These are phyloP conservation scores for Diutina ranongensis DNA, from an alignment of 1,139 yeast species.

Conservation along the genomic window DNA sequence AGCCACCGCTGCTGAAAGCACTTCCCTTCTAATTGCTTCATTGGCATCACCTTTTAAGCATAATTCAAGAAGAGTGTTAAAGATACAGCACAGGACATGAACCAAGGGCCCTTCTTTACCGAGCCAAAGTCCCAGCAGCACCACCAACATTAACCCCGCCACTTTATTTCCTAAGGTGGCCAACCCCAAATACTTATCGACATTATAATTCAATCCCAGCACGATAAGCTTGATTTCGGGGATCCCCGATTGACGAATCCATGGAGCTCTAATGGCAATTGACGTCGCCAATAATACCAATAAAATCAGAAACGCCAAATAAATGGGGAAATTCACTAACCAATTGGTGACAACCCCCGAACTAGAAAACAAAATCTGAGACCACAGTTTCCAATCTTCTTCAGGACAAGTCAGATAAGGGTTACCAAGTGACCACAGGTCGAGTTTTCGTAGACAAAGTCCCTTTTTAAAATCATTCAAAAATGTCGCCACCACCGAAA, in stretches of 20 bases:
- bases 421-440: slow-evolving; percentile 30
- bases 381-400: slow-evolving; percentile 34
- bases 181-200: slow-evolving; percentile 34
- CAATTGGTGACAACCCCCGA: background rate
- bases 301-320: slow-evolving; percentile 18
- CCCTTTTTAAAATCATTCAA: slow-evolving; percentile 50
- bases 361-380: slow-evolving; percentile 15
- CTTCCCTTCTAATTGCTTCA: slow-evolving; percentile 50
- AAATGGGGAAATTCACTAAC: slow-evolving; percentile 26
- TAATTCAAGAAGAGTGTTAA: slow-evolving; percentile 21
- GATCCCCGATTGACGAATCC: slow-evolving; percentile 54
- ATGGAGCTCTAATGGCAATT: slow-evolving; percentile 26
- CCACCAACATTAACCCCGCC: slow-evolving; percentile 47
- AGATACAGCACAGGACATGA: slow-evolving; percentile 54
- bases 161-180: slow-evolving; percentile 38
- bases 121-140: slow-evolving; percentile 78
- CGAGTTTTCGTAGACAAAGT: slow-evolving; percentile 24
- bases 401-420: slow-evolving; percentile 37
- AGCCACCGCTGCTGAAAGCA: slow-evolving; percentile 77
- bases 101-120: slow-evolving; percentile 94
- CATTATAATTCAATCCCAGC: slow-evolving; percentile 37
- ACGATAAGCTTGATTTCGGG: slow-evolving; percentile 55
- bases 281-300: slow-evolving; percentile 21
- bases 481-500: slow-evolving; percentile 54
- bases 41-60: slow-evolving; percentile 30